Evolutionary conservation across 2,329 filamentous ascomycete species (phyloP).

Genomic region (Sporothrix luriei): DNA sequence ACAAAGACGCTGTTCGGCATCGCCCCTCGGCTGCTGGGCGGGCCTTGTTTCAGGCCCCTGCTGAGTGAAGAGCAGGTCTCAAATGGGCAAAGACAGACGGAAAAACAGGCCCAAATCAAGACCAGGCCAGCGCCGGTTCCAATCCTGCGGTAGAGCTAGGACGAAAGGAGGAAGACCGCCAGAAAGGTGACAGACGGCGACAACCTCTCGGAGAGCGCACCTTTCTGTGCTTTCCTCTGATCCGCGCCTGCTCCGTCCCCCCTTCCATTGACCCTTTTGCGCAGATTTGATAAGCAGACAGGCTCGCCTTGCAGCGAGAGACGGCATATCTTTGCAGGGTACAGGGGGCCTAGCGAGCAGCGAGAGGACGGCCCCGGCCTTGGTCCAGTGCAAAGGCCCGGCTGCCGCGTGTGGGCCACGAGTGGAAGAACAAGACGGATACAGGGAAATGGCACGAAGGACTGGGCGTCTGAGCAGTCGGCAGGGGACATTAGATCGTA

Average conservation of each 20-base stretch:
- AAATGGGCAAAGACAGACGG: neutral
- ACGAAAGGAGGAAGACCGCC: neutral
- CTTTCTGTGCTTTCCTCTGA: neutral
- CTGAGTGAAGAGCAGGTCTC: neutral
- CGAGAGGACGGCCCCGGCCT: constrained; percentile 25
- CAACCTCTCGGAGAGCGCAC: neutral
- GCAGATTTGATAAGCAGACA: constrained; percentile 8
- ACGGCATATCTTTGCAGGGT: constrained; percentile 18
- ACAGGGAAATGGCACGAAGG: neutral
- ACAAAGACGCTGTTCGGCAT: neutral
- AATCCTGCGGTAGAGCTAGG: constrained; percentile 24
- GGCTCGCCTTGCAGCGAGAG: neutral
- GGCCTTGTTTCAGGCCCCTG: constrained; percentile 26
- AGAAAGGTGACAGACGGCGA: neutral
- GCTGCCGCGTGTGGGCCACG: constrained; percentile 27
- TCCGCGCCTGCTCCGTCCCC: neutral
- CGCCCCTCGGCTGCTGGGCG: neutral
- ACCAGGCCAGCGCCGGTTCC: neutral
- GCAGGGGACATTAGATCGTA: too few relatives aligned
- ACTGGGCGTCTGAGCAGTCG: too few relatives aligned
- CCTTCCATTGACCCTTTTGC: neutral
- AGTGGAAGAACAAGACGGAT: constrained; percentile 19
- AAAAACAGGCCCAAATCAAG: neutral
- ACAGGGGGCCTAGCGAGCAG: neutral
- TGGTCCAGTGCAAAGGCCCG: constrained; percentile 32